Evolutionary conservation across 805 yeast species (phyloP), one percentile per base, ranked within the genome.

Genomic region (Monosporozyma aerobia): DNA sequence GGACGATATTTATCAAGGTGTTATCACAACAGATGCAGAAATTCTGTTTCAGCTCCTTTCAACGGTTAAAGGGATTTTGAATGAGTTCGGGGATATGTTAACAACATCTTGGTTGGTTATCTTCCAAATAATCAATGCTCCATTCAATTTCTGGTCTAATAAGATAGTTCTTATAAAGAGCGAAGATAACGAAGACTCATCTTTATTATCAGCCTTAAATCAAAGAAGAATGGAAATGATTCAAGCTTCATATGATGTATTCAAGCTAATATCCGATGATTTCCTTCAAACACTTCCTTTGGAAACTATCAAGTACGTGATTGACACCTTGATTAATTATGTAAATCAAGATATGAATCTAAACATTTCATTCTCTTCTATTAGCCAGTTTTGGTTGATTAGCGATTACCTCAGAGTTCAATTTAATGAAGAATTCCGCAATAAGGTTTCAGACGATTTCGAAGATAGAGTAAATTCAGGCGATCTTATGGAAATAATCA

Each of bases 331-430:
- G 39, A 78, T 76, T 59, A 78, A 81, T 56, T 92, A 88, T 67
- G 83, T 88, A 35, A 69, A 76, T 1, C 98, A 94, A 61, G 70
- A 67, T 1, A 74, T 73, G 56, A 96, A 92, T 58, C 67, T 92
- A 57, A 92, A 92, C 65, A 87, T 89, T 22, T 87, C 97, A 0
- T 90, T 92, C 64, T 87, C 95, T 48, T 83, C 97, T 0, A 86
- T 90, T 8, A 87, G 96, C 59, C 86, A 90, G 58, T 90, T 90
- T 62, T 92, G 98, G 98, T 67, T 86, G 14, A 80, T 94, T 3
- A 87, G 97, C 59, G 98, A 94, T 61, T 81, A 82, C 53, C 68
- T 83, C 44, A 75, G 81, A 51, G 69, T 47, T 16, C 53, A 52
- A 30, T 53, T 54, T 44, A 14, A 49, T 29, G 8, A 50, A 33